Evolutionary conservation across 2,329 filamentous ascomycete species (phyloP), one percentile per base, ranked within the genome.

Genomic region (Fusarium robinianum): DNA sequence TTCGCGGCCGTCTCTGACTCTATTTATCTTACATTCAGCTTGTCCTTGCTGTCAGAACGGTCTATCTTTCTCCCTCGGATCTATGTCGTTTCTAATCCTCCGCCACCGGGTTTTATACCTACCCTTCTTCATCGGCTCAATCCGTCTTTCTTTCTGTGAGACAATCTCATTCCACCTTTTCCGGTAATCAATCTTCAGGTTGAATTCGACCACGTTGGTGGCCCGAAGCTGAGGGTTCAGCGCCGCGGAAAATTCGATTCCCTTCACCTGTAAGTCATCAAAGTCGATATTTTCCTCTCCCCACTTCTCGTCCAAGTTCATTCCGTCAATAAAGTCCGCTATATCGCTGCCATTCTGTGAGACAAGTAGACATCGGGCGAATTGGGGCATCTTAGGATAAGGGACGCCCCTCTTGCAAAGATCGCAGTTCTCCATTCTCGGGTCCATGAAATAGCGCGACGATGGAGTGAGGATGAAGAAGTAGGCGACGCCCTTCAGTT

Each of bases 281-380:
- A 29, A 26, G 16, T 30, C 24, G 17, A 39, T 30, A 22, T 39
- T 39, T n/a, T 31, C 18, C 10, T 46, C 31, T 6, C 32, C 33
- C 34, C 39, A 48, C 8, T 29, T 21, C 17, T 43, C 12, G 17
- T 48, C 39, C 24, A 43, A 18, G 21, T 43, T 7, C 45, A 48
- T 48, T 2, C 39, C 45, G 8, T 43, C 45, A 10, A 48, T 32
- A 23, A 48, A 44, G 25, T 48, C 39, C 2, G 27, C 34, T 26
- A 44, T 6, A 12, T 48, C 30, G 12, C 17, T 22, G 9, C 45
- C 11, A 14, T 48, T 40, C 29, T 39, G 22, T n/a, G 21, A 25
- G 1, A 39, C 29, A 5, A 48, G 33, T n/a, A 43, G n/a, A n/a
- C 27, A 31, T 11, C 39, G 34, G 5, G 34, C 39, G 14, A 48